phyloP scores from a whole-genome alignment of 768 basidiomycete genomes.

The Amanita phalloides region DNA sequence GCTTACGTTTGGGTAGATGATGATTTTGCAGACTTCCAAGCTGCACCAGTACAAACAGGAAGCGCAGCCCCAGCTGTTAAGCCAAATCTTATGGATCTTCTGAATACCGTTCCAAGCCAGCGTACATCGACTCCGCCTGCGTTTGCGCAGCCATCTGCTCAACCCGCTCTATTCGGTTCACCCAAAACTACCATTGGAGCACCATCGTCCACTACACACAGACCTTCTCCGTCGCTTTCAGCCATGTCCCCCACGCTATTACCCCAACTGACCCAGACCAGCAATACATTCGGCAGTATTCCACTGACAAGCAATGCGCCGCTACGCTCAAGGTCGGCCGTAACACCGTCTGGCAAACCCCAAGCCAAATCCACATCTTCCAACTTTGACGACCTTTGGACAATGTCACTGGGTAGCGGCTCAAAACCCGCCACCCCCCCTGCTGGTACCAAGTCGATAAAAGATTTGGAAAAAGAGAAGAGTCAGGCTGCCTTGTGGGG shows the following conservation, averaged over 20 bases:
- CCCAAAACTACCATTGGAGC: slow-evolving; percentile 7
- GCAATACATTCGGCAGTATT: slow-evolving; percentile 18
- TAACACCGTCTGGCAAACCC: slow-evolving; percentile 8
- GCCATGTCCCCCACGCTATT: slow-evolving; percentile 19
- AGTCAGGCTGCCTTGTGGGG: slow-evolving; percentile 77
- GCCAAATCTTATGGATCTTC: slow-evolving; percentile 40
- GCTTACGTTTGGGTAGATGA: slow-evolving; percentile 40
- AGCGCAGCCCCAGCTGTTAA: slow-evolving; percentile 30
- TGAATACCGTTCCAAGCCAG: slow-evolving; percentile 23
- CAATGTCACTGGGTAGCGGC: slow-evolving; percentile 55
- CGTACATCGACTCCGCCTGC: slow-evolving; percentile 17
- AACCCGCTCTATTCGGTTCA: slow-evolving; percentile 11
- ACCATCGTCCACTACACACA: slow-evolving; percentile 18
- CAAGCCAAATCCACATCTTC: slow-evolving; percentile 25
- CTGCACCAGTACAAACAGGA: slow-evolving; percentile 41
- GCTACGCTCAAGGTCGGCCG: slow-evolving; percentile 1
- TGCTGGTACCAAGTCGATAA: slow-evolving; percentile 60
- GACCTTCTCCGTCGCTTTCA: slow-evolving; percentile 26
- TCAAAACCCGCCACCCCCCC: slow-evolving; percentile 25
- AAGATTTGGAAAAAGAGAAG: slow-evolving; percentile 86
- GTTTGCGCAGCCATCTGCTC: slow-evolving; percentile 19
- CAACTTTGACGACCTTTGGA: slow-evolving; percentile 88
- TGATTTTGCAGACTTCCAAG: slow-evolving; percentile 82
- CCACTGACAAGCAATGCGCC: neutral
- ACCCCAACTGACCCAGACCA: slow-evolving; percentile 15